Conservation (phyloP, 2,329 filamentous ascomycete species). For the Amauroascus verrucosus region DNA sequence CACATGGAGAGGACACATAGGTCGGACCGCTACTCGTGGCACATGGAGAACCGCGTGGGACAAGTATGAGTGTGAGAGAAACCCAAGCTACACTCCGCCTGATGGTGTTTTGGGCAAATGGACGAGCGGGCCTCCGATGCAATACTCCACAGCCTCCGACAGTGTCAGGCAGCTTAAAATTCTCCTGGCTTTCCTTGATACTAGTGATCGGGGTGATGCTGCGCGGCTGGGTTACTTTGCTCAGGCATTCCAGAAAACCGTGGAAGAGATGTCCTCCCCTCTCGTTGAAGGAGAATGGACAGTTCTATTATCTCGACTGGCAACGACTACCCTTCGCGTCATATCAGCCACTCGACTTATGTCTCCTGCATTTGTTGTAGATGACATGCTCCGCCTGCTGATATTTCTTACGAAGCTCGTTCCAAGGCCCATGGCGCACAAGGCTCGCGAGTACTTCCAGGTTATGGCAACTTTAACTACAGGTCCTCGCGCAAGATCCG, state of each 20-base stretch:
- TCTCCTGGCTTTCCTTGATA: slow-evolving; percentile 55
- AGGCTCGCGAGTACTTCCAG: slow-evolving; percentile 32
- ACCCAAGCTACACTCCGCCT: slow-evolving; percentile 22
- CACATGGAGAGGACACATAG: slow-evolving; percentile 67
- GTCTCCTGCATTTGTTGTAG: slow-evolving; percentile 20
- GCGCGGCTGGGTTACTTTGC: slow-evolving; percentile 38
- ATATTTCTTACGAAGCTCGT: slow-evolving; percentile 31
- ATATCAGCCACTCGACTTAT: slow-evolving; percentile 23
- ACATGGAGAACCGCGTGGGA: slow-evolving; percentile 55
- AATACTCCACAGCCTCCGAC: slow-evolving; percentile 28
- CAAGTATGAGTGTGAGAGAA: slow-evolving; percentile 40
- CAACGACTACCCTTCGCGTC: slow-evolving; percentile 27
- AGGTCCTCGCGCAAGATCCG: slow-evolving; percentile 18
- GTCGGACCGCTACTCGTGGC: slow-evolving; percentile 49
- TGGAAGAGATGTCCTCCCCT: slow-evolving; percentile 29
- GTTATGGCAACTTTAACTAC: slow-evolving; percentile 31
- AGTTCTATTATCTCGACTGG: slow-evolving; percentile 31
- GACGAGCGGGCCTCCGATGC: not conserved
- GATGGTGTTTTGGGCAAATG: slow-evolving; percentile 23
- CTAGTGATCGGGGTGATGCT: slow-evolving; percentile 36
- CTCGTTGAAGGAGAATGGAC: slow-evolving; percentile 34
- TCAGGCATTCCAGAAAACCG: slow-evolving; percentile 32
- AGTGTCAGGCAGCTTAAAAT: slow-evolving; percentile 51
- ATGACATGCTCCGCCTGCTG: slow-evolving; percentile 28
- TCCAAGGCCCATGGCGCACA: slow-evolving; percentile 32